Conservation (phyloP, 2,329 filamentous ascomycete genomes). For the Xylariaceae sp. region DNA sequence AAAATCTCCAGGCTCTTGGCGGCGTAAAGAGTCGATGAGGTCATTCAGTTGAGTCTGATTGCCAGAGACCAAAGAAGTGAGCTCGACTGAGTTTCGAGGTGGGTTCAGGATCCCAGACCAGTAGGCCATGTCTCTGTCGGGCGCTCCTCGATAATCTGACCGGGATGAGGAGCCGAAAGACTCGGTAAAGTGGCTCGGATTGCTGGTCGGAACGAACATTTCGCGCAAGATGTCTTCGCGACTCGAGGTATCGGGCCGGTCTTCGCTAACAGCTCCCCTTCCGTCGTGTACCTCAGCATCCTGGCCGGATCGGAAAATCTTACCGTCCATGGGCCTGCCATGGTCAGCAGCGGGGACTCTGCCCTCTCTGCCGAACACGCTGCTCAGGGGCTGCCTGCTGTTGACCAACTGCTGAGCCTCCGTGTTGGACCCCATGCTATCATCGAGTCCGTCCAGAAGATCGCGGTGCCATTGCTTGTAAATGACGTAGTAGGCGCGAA, state of each 20-base stretch:
- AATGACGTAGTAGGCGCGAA: conserved; percentile 85
- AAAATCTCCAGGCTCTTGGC: conserved; percentile 15
- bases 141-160: conserved; percentile 17
- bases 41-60: conserved; percentile 29
- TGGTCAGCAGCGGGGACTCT: conserved; percentile 61
- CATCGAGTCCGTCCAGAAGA: conserved; percentile 71
- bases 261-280: conserved; percentile 54
- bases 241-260: conserved; percentile 56
- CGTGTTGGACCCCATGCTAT: conserved; percentile 70
- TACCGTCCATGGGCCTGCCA: conserved; percentile 61
- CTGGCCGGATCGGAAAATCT: conserved; percentile 58
- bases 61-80: conserved; percentile 28
- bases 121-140: conserved; percentile 25
- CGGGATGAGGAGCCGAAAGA: conserved; percentile 29
- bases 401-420: conserved; percentile 74
- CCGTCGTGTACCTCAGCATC: conserved; percentile 62
- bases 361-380: conserved; percentile 68
- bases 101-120: conserved; percentile 30
- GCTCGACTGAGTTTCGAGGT: conserved; percentile 28
- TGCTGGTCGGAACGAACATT: conserved; percentile 38
- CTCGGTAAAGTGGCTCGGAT: conserved; percentile 31
- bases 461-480: conserved; percentile 88
- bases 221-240: conserved; percentile 58
- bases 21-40: conserved; percentile 29
- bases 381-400: conserved; percentile 71